A percentile compares a stretch with the other conserved stretches of the same genome.
Conservation (phyloP, 306 rosid species). For the Lathyrus tuberosus region DNA sequence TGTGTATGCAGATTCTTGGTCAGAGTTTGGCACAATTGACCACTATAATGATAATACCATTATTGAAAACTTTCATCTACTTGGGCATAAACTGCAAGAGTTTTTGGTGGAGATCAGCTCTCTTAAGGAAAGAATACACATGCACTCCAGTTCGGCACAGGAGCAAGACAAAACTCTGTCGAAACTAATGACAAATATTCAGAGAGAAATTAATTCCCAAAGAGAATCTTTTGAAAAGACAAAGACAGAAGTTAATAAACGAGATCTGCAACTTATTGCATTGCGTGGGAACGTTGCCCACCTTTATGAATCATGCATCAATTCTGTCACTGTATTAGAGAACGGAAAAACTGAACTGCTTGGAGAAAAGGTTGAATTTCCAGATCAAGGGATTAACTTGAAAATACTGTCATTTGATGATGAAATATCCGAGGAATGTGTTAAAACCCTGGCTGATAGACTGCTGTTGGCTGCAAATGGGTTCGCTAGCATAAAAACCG, state of each 20-base stretch:
- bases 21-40: conserved; percentile 48
- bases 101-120: conserved; percentile 51
- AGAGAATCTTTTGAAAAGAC: conserved; percentile 62
- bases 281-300: conserved; percentile 55
- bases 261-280: conserved; percentile 58
- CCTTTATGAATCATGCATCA: conserved; percentile 72
- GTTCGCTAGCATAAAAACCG: conserved; percentile 63
- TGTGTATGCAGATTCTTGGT: conserved; percentile 51
- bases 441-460: conserved; percentile 66
- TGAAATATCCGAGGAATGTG: conserved; percentile 59
- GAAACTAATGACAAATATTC: conserved; percentile 49
- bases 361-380: conserved; percentile 52
- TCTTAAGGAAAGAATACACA: conserved; percentile 58
- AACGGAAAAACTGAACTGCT: conserved; percentile 64
- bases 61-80: conserved; percentile 42
- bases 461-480: conserved; percentile 64
- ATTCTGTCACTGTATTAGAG: conserved; percentile 57
- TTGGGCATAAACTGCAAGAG: conserved; percentile 62
- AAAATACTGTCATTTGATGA: conserved; percentile 31
- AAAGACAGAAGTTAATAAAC: conserved; percentile 62
- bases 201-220: conserved; percentile 63
- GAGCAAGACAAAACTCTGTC: conserved; percentile 58
- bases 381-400: conserved; percentile 38
- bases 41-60: conserved; percentile 50
- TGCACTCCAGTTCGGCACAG: conserved; percentile 57